phyloP scores from a whole-genome alignment of 768 basidiomycete species.

The Russula earlei region DNA sequence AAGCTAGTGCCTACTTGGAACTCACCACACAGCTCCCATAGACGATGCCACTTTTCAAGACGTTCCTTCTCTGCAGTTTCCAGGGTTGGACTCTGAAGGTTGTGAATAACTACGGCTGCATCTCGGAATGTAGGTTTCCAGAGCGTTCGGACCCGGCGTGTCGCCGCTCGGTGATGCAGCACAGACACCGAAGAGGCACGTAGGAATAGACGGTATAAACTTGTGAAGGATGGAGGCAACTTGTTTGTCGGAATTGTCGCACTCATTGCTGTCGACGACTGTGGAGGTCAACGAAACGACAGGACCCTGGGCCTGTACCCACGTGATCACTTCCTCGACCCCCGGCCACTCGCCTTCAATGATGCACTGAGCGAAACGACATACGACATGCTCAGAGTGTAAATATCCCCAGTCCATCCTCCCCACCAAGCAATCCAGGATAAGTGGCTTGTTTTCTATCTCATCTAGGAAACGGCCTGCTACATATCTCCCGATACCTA shows the following conservation, averaged over 20 bases:
- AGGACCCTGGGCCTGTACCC: not conserved
- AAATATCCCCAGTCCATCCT: not conserved
- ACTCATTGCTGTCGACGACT: not conserved
- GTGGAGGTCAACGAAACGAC: not conserved
- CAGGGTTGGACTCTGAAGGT: constrained; percentile 1
- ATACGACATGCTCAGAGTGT: not conserved
- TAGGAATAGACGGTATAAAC: constrained; percentile 15
- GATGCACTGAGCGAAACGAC: too few relatives aligned
- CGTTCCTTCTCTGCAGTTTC: not conserved
- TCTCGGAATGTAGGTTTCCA: constrained; percentile 17
- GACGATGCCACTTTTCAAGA: constrained; percentile 9
- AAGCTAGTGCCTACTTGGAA: not conserved
- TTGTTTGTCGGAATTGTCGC: not conserved
- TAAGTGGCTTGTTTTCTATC: not conserved
- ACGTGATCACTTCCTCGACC: too few relatives aligned
- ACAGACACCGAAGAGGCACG: constrained; percentile 16
- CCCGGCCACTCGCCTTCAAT: too few relatives aligned
- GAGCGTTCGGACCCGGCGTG: constrained; percentile 5
- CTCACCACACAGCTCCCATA: constrained; percentile 17
- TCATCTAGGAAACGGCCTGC: not conserved
- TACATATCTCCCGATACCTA: not conserved
- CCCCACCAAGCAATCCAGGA: not conserved
- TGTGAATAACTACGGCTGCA: constrained; percentile 8
- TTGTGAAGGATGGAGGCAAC: constrained; percentile 14
- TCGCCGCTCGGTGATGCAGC: constrained; percentile 13